Conservation (phyloP, 148 eudicot genomes). For the Fagopyrum esculentum region DNA sequence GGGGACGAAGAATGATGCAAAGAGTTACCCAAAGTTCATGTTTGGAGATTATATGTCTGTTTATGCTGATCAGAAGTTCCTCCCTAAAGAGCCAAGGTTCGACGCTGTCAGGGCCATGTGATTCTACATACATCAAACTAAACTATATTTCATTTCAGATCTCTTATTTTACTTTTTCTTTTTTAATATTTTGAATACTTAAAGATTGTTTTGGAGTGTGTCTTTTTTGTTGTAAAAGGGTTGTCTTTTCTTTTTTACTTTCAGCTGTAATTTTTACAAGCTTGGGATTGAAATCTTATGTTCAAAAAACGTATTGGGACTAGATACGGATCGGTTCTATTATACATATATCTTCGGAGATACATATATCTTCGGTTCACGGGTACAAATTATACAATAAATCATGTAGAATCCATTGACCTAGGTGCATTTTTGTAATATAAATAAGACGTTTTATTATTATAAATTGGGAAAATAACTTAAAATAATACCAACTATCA, state of each 20-base stretch:
- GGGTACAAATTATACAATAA: no score
- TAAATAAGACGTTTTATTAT: no score
- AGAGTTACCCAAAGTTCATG: conserved; percentile 56
- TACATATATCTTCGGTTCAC: no score
- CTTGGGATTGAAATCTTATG: background rate
- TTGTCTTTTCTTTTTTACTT: background rate
- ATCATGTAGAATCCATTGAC: no score
- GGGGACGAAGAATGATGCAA: background rate
- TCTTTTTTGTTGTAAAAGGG: background rate
- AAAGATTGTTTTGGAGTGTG: background rate
- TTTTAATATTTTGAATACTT: background rate
- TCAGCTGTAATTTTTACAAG: conserved; percentile 1
- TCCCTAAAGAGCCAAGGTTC: conserved; percentile 79
- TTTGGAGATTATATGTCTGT: conserved; percentile 88
- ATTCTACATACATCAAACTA: background rate
- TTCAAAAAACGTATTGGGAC: no score
- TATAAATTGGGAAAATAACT: no score
- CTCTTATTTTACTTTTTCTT: background rate
- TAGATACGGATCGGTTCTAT: no score
- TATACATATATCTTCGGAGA: no score
- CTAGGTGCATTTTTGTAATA: no score
- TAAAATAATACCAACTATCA: no score
- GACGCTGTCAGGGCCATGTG: conserved; percentile 46
- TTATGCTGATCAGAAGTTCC: conserved; percentile 81
- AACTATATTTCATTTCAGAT: background rate